phyloP scores from a whole-genome alignment of 2,329 filamentous ascomycete species.

The Diplodia mutila region DNA sequence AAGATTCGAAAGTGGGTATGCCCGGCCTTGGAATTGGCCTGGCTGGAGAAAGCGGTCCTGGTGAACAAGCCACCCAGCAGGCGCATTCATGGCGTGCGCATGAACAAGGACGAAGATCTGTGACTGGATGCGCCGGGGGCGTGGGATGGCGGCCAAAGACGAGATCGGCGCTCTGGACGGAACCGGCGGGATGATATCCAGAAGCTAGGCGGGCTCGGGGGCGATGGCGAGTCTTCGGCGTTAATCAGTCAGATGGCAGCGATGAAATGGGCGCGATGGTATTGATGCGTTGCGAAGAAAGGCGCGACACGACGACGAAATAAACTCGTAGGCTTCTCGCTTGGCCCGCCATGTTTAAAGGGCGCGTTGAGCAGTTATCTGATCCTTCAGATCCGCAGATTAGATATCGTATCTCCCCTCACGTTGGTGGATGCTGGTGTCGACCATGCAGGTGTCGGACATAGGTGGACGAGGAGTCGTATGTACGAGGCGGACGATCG shows the following conservation, averaged over 20 bases:
- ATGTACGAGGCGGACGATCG: conserved; percentile 13
- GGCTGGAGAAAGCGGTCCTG: conserved; percentile 24
- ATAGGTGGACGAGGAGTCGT: not conserved
- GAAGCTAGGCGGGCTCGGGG: not conserved
- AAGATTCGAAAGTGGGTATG: too few species aligned
- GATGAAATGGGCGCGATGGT: not conserved
- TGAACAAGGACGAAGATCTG: not conserved
- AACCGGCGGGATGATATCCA: not conserved
- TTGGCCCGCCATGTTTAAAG: not conserved
- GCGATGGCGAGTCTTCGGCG: not conserved
- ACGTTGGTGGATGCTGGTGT: not conserved
- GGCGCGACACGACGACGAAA: not conserved
- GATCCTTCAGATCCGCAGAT: conserved; percentile 20
- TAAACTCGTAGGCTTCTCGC: conserved; percentile 17
- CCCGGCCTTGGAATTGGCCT: conserved; percentile 9
- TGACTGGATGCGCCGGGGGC: not conserved
- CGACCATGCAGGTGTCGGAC: not conserved
- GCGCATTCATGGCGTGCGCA: conserved; percentile 13
- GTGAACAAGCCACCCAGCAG: conserved; percentile 19
- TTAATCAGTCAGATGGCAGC: not conserved
- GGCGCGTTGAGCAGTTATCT: conserved; percentile 7
- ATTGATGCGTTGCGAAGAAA: not conserved
- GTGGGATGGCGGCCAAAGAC: not conserved
- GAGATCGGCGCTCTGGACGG: not conserved
- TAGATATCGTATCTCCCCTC: not conserved